Evolutionary conservation across 768 basidiomycete genomes (phyloP).

Genomic region (Boletus rex-veris): DNA sequence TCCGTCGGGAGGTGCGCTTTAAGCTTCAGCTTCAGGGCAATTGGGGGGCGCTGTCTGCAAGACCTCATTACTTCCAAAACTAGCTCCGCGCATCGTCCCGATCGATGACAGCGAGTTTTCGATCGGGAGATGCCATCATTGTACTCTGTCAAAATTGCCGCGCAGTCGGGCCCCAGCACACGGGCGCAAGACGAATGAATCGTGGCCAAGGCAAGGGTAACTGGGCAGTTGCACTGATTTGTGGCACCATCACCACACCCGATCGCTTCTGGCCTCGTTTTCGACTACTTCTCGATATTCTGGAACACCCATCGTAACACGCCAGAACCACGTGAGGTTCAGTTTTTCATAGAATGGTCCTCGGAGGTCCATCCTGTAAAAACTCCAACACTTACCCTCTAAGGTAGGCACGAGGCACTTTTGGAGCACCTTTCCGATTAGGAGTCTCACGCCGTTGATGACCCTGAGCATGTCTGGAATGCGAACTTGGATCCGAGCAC

Average conservation of each 20-base stretch:
- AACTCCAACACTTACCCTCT: constrained; percentile 5
- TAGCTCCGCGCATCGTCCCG: constrained; percentile 16
- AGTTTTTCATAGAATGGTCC: constrained; percentile 24
- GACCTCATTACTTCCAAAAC: constrained; percentile 9
- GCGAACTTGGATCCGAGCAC: neutral
- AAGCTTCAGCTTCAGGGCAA: no score
- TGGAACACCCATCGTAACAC: constrained; percentile 12
- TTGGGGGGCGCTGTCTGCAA: neutral
- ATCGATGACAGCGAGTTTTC: constrained; percentile 18
- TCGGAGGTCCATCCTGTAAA: constrained; percentile 23
- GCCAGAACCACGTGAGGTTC: constrained; percentile 12
- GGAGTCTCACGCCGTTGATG: constrained; percentile 25
- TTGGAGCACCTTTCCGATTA: constrained; percentile 10
- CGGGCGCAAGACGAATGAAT: neutral
- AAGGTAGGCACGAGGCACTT: constrained; percentile 31
- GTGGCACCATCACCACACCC: neutral
- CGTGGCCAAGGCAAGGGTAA: neutral
- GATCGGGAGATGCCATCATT: constrained; percentile 20
- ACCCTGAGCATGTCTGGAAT: constrained; percentile 21
- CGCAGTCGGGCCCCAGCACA: neutral
- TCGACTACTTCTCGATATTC: constrained; percentile 10
- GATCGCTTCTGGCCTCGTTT: constrained; percentile 3
- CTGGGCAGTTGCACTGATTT: neutral
- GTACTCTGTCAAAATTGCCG: constrained; percentile 4
- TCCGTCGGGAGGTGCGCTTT: neutral